Evolutionary conservation across 1,284 basidiomycete species (phyloP).

Genomic region (Schizophyllum commune): DNA sequence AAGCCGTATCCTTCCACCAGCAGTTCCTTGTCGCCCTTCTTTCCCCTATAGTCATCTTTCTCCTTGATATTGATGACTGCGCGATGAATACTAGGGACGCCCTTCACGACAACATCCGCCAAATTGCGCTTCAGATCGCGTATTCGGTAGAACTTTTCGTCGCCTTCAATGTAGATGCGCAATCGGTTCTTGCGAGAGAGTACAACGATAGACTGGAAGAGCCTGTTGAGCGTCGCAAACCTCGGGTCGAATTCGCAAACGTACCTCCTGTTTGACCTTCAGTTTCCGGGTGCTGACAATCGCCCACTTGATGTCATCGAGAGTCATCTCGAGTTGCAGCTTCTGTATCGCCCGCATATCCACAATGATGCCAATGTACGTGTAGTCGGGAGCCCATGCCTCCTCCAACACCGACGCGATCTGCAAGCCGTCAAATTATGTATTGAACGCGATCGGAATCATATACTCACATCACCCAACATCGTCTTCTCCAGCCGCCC

Average conservation of each 20-base stretch:
- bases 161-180: constrained; percentile 80
- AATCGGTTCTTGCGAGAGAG: constrained; percentile 74
- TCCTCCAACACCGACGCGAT: constrained; percentile 92
- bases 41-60: constrained; percentile 64
- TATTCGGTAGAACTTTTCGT: constrained; percentile 84
- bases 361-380: constrained; percentile 91
- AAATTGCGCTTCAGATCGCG: constrained; percentile 80
- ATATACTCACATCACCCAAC: constrained; percentile 74
- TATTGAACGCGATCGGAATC: not conserved
- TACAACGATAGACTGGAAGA: constrained; percentile 59
- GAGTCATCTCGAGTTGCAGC: constrained; percentile 90
- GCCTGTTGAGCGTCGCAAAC: not conserved
- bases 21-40: constrained; percentile 80
- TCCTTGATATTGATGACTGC: constrained; percentile 92
- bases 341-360: constrained; percentile 87
- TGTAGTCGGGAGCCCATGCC: constrained; percentile 89
- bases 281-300: constrained; percentile 86
- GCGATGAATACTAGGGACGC: constrained; percentile 77
- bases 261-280: constrained; percentile 84
- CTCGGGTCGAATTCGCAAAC: constrained; percentile 3
- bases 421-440: constrained; percentile 27
- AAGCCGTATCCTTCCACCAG: constrained; percentile 98
- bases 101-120: constrained; percentile 87
- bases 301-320: constrained; percentile 92
- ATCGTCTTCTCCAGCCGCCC: constrained; percentile 94